Evolutionary conservation across 768 basidiomycete genomes (phyloP).

Genomic region (Coprinopsis marcescibilis): DNA sequence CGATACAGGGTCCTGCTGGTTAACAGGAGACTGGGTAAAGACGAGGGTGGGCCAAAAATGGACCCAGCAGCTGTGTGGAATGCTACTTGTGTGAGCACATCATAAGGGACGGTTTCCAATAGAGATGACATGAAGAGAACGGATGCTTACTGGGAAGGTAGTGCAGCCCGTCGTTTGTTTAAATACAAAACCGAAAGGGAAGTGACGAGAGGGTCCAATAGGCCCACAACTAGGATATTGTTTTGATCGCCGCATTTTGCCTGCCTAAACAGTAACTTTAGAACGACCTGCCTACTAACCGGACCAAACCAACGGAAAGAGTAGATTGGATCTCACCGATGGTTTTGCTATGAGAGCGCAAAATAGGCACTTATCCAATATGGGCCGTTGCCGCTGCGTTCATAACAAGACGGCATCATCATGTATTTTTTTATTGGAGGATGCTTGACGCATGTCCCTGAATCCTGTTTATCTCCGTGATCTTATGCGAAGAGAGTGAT

Average conservation of each 20-base stretch:
- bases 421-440: no score
- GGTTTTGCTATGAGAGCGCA: not conserved
- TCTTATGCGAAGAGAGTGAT: not conserved
- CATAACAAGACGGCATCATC: no score
- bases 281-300: not conserved
- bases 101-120: slow-evolving; percentile 46
- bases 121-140: slow-evolving; percentile 32
- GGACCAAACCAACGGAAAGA: not conserved
- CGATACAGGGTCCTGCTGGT: slow-evolving; percentile 40
- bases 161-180: not conserved
- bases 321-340: not conserved
- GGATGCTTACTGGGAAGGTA: not conserved
- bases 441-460: no score
- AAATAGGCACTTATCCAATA: not conserved
- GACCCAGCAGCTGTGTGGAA: slow-evolving; percentile 37
- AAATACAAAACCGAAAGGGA: not conserved
- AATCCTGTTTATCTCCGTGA: slow-evolving; percentile 2
- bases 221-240: no score
- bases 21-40: slow-evolving; percentile 39
- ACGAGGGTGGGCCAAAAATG: slow-evolving; percentile 31
- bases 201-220: not conserved
- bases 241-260: not conserved
- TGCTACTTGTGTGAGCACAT: slow-evolving; percentile 54
- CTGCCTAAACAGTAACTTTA: not conserved
- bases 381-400: no score